These are phyloP conservation scores for Tylopilus sp. DNA, from an alignment of 1,284 basidiomycete genomes.

Conservation along the genomic window DNA sequence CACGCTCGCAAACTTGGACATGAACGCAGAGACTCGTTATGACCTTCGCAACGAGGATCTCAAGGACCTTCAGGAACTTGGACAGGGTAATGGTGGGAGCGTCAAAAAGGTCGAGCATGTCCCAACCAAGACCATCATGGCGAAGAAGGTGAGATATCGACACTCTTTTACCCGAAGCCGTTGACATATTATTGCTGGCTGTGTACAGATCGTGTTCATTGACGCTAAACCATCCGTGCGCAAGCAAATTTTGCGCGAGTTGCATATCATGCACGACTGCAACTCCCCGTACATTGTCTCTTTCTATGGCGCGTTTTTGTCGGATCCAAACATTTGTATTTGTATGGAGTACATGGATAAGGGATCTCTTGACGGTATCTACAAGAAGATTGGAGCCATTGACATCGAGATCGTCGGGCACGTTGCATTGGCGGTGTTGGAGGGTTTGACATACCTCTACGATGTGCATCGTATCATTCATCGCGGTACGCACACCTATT, in stretches of 20 bases:
- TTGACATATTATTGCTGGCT: conserved; percentile 5
- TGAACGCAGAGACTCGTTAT: conserved; percentile 77
- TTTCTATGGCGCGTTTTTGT: conserved; percentile 94
- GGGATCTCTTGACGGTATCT: conserved; percentile 89
- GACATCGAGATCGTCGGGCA: conserved; percentile 88
- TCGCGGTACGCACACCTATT: conserved; percentile 69
- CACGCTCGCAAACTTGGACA: conserved; percentile 74
- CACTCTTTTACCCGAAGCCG: conserved; percentile 1
- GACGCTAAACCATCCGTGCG: conserved; percentile 97
- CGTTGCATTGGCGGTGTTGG: conserved; percentile 91
- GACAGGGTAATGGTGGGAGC: conserved; percentile 97
- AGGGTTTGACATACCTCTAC: conserved; percentile 96
- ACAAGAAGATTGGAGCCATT: conserved; percentile 91
- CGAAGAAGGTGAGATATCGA: conserved; percentile 79
- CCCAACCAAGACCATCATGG: conserved; percentile 91
- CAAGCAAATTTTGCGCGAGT: conserved; percentile 95
- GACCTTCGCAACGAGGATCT: conserved; percentile 84
- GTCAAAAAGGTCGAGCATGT: conserved; percentile 94
- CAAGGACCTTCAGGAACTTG: conserved; percentile 85
- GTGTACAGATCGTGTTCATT: conserved; percentile 89
- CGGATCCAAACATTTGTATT: conserved; percentile 97
- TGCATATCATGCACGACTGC: conserved; percentile 99
- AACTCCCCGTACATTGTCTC: conserved; percentile 92
- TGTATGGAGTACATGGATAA: conserved; percentile 99
- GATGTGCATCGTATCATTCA: conserved; percentile 99